phyloP scores from a whole-genome alignment of 2,329 filamentous ascomycete genomes.

The Colletotrichum sp. region DNA sequence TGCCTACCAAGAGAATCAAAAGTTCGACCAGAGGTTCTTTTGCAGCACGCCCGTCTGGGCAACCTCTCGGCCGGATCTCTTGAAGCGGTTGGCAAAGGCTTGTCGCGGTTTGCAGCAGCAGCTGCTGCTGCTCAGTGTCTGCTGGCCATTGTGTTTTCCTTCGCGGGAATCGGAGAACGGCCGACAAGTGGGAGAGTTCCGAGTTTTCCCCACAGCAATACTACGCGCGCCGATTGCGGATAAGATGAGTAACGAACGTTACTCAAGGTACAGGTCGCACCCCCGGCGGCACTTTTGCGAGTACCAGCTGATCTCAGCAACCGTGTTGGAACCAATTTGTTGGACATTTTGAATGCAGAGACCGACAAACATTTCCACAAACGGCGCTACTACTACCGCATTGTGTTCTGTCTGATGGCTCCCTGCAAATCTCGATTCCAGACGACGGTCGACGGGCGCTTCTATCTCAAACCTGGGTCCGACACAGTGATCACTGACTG shows the following conservation, averaged over 20 bases:
- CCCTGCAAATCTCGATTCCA: not conserved
- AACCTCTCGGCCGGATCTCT: constrained; percentile 3
- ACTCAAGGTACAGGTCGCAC: not conserved
- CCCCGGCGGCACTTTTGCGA: not conserved
- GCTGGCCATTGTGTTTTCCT: not conserved
- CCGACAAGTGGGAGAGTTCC: not conserved
- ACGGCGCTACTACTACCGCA: not conserved
- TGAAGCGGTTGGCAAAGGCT: constrained; percentile 8
- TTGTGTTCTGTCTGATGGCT: not conserved
- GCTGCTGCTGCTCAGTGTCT: not conserved
- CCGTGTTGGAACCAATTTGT: not conserved
- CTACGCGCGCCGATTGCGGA: not conserved
- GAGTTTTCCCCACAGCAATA: not conserved
- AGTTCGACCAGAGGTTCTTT: constrained; percentile 1
- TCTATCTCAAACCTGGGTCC: not conserved
- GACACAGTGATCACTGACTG: not conserved
- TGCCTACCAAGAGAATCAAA: constrained; percentile 5
- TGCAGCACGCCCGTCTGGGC: not conserved
- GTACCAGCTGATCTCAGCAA: not conserved
- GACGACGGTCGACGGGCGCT: not conserved
- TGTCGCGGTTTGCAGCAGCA: not conserved
- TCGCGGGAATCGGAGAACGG: not conserved
- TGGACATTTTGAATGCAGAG: not conserved
- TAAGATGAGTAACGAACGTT: not conserved
- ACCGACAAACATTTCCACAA: not conserved